Conservation (phyloP, 2,329 filamentous ascomycete genomes). For the Sarocladiaceae sp. region DNA sequence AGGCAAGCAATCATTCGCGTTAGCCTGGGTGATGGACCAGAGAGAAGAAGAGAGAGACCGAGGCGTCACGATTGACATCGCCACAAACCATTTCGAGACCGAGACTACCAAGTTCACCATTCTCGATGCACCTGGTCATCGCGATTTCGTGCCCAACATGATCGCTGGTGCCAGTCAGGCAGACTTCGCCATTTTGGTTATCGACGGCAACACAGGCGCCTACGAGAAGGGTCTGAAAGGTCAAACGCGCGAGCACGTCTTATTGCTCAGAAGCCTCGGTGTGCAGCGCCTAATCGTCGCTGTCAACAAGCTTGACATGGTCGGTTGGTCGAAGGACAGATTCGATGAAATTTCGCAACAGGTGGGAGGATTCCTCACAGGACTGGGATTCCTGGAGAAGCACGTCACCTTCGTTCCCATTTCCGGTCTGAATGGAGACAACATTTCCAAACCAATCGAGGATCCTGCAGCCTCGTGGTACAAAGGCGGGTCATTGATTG, state of each 20-base stretch:
- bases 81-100: conserved; percentile 91
- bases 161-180: conserved; percentile 95
- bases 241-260: conserved; percentile 89
- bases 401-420: conserved; percentile 86
- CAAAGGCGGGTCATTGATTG: conserved; percentile 69
- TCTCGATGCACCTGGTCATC: conserved; percentile 88
- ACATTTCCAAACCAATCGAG: conserved; percentile 62
- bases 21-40: conserved; percentile 96
- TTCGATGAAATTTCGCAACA: conserved; percentile 85
- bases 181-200: conserved; percentile 90
- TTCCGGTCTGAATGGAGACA: conserved; percentile 84
- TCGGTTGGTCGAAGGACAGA: conserved; percentile 75
- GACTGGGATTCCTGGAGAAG: conserved; percentile 76
- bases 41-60: conserved; percentile 82
- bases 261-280: conserved; percentile 86
- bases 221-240: conserved; percentile 93
- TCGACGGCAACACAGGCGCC: conserved; percentile 84
- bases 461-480: conserved; percentile 71
- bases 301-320: conserved; percentile 91
- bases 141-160: conserved; percentile 98
- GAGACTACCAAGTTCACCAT: conserved; percentile 86
- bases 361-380: conserved; percentile 74
- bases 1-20: conserved; percentile 90
- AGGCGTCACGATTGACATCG: conserved; percentile 95
- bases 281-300: conserved; percentile 84